Conservation (phyloP, 306 rosid genomes). For the Begonia fuchsioides region DNA sequence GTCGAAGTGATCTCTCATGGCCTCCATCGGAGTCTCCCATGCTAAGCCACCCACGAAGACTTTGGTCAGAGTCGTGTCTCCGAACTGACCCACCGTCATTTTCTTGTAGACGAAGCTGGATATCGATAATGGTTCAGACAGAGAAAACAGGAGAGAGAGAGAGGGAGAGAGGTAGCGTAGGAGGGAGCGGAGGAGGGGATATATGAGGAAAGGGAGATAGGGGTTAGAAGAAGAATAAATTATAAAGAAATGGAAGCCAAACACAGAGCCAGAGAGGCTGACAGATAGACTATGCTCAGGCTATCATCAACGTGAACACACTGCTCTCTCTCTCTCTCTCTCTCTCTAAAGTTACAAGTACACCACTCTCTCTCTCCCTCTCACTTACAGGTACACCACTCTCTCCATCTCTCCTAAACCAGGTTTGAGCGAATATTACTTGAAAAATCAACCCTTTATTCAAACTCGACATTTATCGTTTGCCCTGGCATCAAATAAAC, state of each 20-base stretch:
- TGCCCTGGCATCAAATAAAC: no score
- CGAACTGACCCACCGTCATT: constrained; percentile 25
- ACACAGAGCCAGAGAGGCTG: constrained; percentile 32
- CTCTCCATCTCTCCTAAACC: no score
- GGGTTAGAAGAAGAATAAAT: constrained; percentile 12
- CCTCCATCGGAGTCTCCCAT: constrained; percentile 86
- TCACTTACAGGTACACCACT: no score
- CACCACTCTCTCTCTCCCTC: no score
- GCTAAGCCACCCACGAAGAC: constrained; percentile 86
- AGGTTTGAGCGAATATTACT: no score
- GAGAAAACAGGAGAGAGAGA: background rate
- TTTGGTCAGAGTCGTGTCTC: constrained; percentile 70
- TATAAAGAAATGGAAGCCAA: constrained; percentile 13
- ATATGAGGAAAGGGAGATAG: constrained; percentile 10
- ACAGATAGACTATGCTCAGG: constrained; percentile 40
- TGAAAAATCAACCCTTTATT: no score
- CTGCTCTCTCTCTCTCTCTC: constrained; percentile 2
- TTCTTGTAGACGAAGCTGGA: constrained; percentile 15
- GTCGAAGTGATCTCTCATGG: constrained; percentile 43
- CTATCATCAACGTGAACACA: constrained; percentile 37
- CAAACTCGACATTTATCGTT: no score
- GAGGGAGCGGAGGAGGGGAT: constrained; percentile 5
- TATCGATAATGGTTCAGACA: constrained; percentile 10
- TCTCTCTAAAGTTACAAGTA: background rate
- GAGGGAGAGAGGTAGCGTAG: constrained; percentile 11